Conservation (phyloP, 1,284 basidiomycete species). For the Meira miltonrushii region DNA sequence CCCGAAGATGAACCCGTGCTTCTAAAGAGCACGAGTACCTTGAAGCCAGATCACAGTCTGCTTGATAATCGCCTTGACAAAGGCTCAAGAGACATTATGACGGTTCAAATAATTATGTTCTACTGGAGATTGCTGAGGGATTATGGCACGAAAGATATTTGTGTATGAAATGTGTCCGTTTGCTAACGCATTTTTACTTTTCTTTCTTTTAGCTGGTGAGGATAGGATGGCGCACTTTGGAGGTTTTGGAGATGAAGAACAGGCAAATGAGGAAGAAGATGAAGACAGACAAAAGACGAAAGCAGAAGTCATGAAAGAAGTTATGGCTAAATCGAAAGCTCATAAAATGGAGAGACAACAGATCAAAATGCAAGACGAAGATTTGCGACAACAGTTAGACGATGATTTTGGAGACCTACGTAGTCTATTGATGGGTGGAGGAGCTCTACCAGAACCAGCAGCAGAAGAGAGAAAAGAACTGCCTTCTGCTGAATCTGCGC, state of each 20-base stretch:
- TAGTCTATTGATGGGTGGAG: conserved; percentile 59
- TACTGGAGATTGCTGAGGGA: conserved; percentile 52
- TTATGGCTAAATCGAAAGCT: conserved; percentile 89
- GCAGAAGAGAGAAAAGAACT: conserved; percentile 7
- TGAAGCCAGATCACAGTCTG: conserved; percentile 4
- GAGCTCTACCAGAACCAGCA: not conserved
- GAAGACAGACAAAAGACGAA: conserved; percentile 58
- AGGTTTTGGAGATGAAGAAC: conserved; percentile 68
- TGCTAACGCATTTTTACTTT: not conserved
- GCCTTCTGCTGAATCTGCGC: conserved; percentile 9
- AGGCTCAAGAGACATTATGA: conserved; percentile 1
- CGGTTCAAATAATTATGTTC: conserved; percentile 33
- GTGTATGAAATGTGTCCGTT: not conserved
- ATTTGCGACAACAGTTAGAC: conserved; percentile 81
- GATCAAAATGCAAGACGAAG: conserved; percentile 78
- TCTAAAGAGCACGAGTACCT: not conserved
- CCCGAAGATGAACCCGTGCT: conserved; percentile 1
- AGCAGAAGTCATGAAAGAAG: conserved; percentile 94
- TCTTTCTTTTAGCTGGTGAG: conserved; percentile 22
- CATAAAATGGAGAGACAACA: conserved; percentile 75
- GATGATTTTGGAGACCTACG: conserved; percentile 78
- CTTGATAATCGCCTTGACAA: not conserved
- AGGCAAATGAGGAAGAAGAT: conserved; percentile 60
- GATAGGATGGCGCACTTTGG: conserved; percentile 71
- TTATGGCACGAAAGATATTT: not conserved